Evolutionary conservation across 495 filamentous ascomycete species (phyloP), one percentile per base, ranked within the genome.

Genomic region (Aspergillus affinis): DNA sequence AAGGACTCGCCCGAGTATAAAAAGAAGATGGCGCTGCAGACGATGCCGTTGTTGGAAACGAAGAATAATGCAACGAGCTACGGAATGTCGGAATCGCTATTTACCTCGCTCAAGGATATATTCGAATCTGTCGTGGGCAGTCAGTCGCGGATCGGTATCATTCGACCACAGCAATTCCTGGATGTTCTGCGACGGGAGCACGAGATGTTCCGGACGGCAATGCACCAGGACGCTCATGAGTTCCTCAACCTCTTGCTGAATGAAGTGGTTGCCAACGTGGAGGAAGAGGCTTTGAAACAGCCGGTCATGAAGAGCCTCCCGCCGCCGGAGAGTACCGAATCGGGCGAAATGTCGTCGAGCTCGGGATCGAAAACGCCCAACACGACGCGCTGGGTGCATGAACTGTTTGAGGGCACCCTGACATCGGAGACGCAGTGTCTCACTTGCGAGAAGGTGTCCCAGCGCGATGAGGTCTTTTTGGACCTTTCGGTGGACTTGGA

Each of bases 201-300:
- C 69, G 95, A 98, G 71, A 96, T 97, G 92, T 98, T 98, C 64
- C 89, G 92, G 51, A 90, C 89, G 44, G 88, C 92, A 21, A 95
- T 97, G 90, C 94, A 98, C 73, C 94, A 98, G 74, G 94, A 98
- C 76, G 94, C 94, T 6, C 94, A 98, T 68, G 94, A 98, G 64
- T 98, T 98, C 67, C 83, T 97, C 60, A 96, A 96, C 60, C 80
- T 97, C 15, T 83, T 98, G 2, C 81, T 98, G n/a, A 98, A 98
- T 67, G 88, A 97, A 66, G 92, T 98, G 17, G 93, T 98, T 32
- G 85, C 91, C 13, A 95, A 95, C 66, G 92, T 98, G 18, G 95
- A 98, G 72, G 84, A 84, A 10, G 89, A 92, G 65, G 86, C 89
- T 3, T 86, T 84, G 59, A 83, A 85, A 59, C 72, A 79, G 19